phyloP scores from a whole-genome alignment of 2,329 filamentous ascomycete genomes.

The Penicillium janthinellum region DNA sequence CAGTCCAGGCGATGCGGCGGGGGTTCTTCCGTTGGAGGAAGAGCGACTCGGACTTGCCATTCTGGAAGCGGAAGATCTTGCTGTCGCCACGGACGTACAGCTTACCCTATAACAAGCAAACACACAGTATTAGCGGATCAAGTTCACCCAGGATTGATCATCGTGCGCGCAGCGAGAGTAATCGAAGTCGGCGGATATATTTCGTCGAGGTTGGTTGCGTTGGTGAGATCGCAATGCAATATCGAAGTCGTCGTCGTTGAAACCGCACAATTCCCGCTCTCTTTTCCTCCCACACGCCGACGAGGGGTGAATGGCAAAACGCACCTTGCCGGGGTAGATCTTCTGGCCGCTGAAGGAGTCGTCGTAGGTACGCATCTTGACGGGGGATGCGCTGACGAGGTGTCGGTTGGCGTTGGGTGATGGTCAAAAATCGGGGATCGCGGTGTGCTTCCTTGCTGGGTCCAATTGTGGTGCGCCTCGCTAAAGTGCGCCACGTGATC shows the following conservation, averaged over 20 bases:
- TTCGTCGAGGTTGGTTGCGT: neutral
- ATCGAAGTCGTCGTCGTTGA: slow-evolving; percentile 18
- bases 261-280: slow-evolving; percentile 18
- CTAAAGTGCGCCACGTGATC: slow-evolving; percentile 49
- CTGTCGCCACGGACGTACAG: slow-evolving; percentile 99
- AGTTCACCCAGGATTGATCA: neutral
- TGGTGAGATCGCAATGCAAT: neutral
- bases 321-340: slow-evolving; percentile 80
- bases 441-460: slow-evolving; percentile 37
- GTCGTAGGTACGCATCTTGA: slow-evolving; percentile 76
- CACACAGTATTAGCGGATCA: slow-evolving; percentile 31
- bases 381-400: slow-evolving; percentile 51
- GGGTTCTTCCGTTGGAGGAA: slow-evolving; percentile 99
- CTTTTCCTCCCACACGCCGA: slow-evolving; percentile 14
- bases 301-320: slow-evolving; percentile 35
- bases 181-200: neutral
- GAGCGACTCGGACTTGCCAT: slow-evolving; percentile 98
- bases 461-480: slow-evolving; percentile 49
- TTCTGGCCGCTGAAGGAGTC: slow-evolving; percentile 75
- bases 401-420: slow-evolving; percentile 48
- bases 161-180: neutral
- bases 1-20: slow-evolving; percentile 97
- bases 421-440: slow-evolving; percentile 46
- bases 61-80: slow-evolving; percentile 99
- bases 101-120: slow-evolving; percentile 73